These are phyloP conservation scores for Pezicula neosporulosa DNA, from an alignment of 2,329 filamentous ascomycete genomes.

Conservation along the genomic window DNA sequence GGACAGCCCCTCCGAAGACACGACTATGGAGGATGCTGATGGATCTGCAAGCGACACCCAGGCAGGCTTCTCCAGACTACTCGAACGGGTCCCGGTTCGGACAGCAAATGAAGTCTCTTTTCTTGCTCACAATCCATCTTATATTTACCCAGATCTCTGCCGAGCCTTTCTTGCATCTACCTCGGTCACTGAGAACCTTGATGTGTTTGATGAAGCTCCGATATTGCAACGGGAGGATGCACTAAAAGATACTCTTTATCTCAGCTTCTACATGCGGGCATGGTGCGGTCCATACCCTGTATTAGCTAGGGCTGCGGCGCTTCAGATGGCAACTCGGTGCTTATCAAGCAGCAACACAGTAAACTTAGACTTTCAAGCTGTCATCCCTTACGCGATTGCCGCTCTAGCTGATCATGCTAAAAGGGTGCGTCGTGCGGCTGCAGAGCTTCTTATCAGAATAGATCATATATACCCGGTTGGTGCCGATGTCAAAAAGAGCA, in stretches of 20 bases:
- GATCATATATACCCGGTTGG: conserved; percentile 41
- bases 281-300: conserved; percentile 72
- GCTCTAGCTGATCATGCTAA: conserved; percentile 74
- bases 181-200: conserved; percentile 35
- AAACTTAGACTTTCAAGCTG: conserved; percentile 66
- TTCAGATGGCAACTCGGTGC: conserved; percentile 59
- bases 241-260: conserved; percentile 60
- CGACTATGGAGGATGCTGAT: conserved; percentile 43
- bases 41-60: conserved; percentile 12
- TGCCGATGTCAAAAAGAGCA: conserved; percentile 37
- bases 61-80: conserved; percentile 26
- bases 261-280: conserved; percentile 72
- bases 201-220: conserved; percentile 42
- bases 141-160: conserved; percentile 55
- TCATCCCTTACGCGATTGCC: conserved; percentile 78
- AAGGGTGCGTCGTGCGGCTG: conserved; percentile 72
- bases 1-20: conserved; percentile 46
- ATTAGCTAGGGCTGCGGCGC: conserved; percentile 63
- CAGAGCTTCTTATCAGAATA: conserved; percentile 59
- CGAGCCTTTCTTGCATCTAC: conserved; percentile 55
- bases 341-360: conserved; percentile 48
- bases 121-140: conserved; percentile 45
- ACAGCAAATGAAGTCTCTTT: conserved; percentile 45
- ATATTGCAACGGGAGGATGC: conserved; percentile 52
- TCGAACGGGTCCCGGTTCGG: conserved; percentile 23